Percentiles rank a stretch among this genome's conserved stretches.
Evolutionary conservation across 306 rosid genomes (phyloP).

Genomic region (Erythrophleum fordii): DNA sequence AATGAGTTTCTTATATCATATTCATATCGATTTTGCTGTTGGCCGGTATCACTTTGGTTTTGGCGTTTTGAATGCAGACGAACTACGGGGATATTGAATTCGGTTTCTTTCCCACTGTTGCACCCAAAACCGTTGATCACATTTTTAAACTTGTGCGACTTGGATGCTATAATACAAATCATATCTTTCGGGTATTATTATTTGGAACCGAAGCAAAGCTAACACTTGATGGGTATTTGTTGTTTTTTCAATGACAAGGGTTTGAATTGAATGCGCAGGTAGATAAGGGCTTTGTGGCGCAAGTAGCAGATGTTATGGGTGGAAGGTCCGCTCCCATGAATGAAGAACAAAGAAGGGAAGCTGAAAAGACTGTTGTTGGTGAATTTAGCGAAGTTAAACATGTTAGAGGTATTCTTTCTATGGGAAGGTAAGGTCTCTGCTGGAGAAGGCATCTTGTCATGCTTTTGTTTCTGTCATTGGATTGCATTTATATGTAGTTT

Average conservation of each 20-base stretch:
- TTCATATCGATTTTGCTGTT: conserved; percentile 17
- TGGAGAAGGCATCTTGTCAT: not conserved
- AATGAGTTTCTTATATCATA: not conserved
- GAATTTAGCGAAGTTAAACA: conserved; percentile 91
- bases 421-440: conserved; percentile 79
- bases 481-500: conserved; percentile 13
- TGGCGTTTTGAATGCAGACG: conserved; percentile 60
- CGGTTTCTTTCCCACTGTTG: conserved; percentile 88
- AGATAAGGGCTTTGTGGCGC: conserved; percentile 96
- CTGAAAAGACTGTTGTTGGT: conserved; percentile 75
- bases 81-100: conserved; percentile 93
- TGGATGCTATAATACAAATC: conserved; percentile 88
- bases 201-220: conserved; percentile 26
- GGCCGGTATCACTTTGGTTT: conserved; percentile 20
- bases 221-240: conserved; percentile 9
- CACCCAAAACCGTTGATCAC: conserved; percentile 92
- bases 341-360: conserved; percentile 71
- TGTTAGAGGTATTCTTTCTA: conserved; percentile 92
- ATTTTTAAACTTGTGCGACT: conserved; percentile 91
- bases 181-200: conserved; percentile 84
- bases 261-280: conserved; percentile 57
- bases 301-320: conserved; percentile 79
- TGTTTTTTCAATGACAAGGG: conserved; percentile 35
- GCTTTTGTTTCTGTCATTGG: conserved; percentile 10
- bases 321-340: conserved; percentile 93